Base-by-base conservation (phyloP, 2,329 filamentous ascomycete genomes). In the Knoxdaviesia capensis region DNA sequence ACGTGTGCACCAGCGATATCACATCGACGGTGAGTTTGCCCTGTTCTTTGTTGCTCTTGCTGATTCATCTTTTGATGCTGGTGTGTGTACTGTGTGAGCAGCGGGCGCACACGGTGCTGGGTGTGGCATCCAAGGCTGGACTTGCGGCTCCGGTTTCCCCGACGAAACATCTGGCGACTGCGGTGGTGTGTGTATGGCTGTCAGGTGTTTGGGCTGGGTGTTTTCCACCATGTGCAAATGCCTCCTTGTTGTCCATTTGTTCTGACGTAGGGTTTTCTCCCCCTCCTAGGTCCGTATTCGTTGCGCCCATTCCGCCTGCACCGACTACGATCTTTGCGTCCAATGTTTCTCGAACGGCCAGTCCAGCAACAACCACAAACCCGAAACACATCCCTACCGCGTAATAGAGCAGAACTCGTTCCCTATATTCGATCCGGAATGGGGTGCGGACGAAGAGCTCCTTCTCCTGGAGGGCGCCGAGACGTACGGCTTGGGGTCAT, bases 381-480 rank as follows among this genome's bases (percentile, higher is more conserved):
- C 90, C 6, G 71, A 77, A 5, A 82, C 81, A 8, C 90, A 98
- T 60, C 68, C 84, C 9, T 98, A 79, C 58, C 80, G 84, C 48
- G 90, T 98, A 33, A 94, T 98, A 49, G 90, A 98, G 58, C 90
- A 96, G 54, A 94, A 98, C 55, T 94, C 88, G 0, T 93, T 98
- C 40, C 90, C 90, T 1, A 96, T 98, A 45, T 98, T 93, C 53
- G 80, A 87, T 49, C 72, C 75, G 44, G 87, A 94, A 54, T 98
- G 90, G 90, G 90, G 90, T 41, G 90, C 90, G 29, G 90, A 98
- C 55, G 90, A 98, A 57, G 90, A 98, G 59, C 62, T 96, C n/a
- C 64, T 96, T 5, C 64, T 98, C 42, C 62, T 98, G 1, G 90
- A 98, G 61, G 90, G 90, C 28, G 86, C 85, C 7, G 90, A 98